phyloP scores from a whole-genome alignment of 352 stramenopile species.

The Pythium dissimile region DNA sequence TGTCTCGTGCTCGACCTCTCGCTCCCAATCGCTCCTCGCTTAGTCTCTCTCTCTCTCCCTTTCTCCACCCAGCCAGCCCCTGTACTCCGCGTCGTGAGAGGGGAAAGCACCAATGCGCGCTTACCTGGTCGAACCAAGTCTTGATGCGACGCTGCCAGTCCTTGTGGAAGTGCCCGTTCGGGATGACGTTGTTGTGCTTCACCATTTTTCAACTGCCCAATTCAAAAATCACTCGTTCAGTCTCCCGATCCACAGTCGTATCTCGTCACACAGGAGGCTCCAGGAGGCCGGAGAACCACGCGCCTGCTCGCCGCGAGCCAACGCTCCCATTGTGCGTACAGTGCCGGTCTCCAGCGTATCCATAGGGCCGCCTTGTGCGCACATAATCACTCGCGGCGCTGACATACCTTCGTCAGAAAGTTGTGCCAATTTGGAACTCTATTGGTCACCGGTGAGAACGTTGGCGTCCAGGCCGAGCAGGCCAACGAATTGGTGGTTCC shows the following conservation, averaged over 20 bases:
- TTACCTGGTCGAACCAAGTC: conserved; percentile 95
- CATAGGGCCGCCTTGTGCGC: not conserved
- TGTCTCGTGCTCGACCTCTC: not conserved
- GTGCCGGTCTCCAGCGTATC: not conserved
- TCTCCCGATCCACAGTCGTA: not conserved
- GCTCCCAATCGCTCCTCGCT: not conserved
- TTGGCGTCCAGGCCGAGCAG: conserved; percentile 13
- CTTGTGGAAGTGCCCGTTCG: conserved; percentile 99
- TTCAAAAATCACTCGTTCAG: conserved; percentile 1
- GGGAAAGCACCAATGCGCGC: conserved; percentile 8
- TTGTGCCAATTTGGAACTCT: conserved; percentile 90
- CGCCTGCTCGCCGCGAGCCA: not conserved
- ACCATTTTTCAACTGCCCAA: conserved; percentile 87
- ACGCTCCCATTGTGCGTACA: not conserved
- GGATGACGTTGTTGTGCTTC: conserved; percentile 99
- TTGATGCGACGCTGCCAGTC: conserved; percentile 98
- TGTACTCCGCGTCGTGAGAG: too few species aligned
- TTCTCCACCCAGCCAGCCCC: not conserved
- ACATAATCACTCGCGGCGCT: conserved; percentile 18
- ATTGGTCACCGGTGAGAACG: conserved; percentile 26
- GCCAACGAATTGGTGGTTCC: conserved; percentile 76
- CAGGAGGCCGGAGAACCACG: not conserved
- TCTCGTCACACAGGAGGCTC: not conserved
- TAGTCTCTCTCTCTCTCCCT: not conserved
- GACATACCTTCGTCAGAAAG: conserved; percentile 85